Evolutionary conservation across 805 yeast species (phyloP), one percentile per base, ranked within the genome.

Genomic region (Ogataea haglerorum): DNA sequence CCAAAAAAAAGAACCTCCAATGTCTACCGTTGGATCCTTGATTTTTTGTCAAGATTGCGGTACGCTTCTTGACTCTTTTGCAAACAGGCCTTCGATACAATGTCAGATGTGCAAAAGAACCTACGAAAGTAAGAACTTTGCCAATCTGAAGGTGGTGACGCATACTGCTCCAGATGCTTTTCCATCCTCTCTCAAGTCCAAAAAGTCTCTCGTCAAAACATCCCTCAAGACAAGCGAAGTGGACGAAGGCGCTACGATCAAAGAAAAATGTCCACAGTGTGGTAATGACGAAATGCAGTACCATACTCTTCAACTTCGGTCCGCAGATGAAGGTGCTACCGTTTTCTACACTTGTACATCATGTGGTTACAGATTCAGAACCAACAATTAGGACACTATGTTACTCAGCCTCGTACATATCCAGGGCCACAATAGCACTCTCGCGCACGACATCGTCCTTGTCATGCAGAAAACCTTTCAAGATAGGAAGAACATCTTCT

Each of bases 281-380:
- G 96, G 95, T 36, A 78, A 90, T 65, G 97, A 93, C 59, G 97
- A 93, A 65, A 95, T 95, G 99, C 90, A 82, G 61, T 93, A 91
- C 63, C 98, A 93, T 60, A 93, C 99, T 4, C 71, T 93, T 52
- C 99, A 93, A 67, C 75, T 93, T 54, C 81, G 99, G 68, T 85
- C 96, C 40, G 99, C 99, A 1, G 99, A 93, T 74, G 99, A 93
- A 75, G 99, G 99, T 75, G 95, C 99, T 21, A 93, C 99, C 8
- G 98, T 93, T 25, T 93, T 93, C 62, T 95, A 93, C 68, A 91
- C 99, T 1, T 93, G 99, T 71, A 83, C 95, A 1, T 69, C 76
- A 30, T 93, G 99, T 75, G 89, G 90, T 30, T 88, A 91, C 74
- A 80, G 87, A 57, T 90, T 86, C 72, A 83, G 97, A 70, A 90